Evolutionary conservation across 208 protist species (phyloP).

Genomic region (Trypanosoma conorhini): DNA sequence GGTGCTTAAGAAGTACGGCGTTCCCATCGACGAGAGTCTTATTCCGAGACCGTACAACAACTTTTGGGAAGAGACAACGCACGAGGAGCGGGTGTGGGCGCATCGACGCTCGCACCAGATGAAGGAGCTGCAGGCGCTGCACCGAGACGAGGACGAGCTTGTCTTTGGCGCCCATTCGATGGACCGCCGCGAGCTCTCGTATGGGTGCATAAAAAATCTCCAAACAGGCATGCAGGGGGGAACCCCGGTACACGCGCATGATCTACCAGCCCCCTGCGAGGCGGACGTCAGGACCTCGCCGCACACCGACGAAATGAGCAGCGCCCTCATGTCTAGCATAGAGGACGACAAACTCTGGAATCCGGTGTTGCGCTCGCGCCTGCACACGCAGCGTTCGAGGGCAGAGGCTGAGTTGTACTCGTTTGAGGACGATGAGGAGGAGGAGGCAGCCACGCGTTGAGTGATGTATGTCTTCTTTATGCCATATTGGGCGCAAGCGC

Average conservation of each 20-base stretch:
- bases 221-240: slow-evolving; percentile 82
- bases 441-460: neutral
- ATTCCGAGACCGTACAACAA: slow-evolving; percentile 90
- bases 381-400: slow-evolving; percentile 56
- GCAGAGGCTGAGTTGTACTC: slow-evolving; percentile 70
- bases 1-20: slow-evolving; percentile 82
- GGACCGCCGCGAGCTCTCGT: slow-evolving; percentile 71
- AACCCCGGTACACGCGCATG: slow-evolving; percentile 78
- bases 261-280: slow-evolving; percentile 76
- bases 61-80: slow-evolving; percentile 91
- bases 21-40: slow-evolving; percentile 68
- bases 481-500: neutral
- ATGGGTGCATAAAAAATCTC: slow-evolving; percentile 66
- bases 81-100: slow-evolving; percentile 89
- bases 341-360: slow-evolving; percentile 93
- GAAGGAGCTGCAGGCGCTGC: slow-evolving; percentile 86
- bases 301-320: slow-evolving; percentile 84
- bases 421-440: slow-evolving; percentile 88
- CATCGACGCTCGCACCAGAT: slow-evolving; percentile 85
- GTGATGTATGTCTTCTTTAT: slow-evolving; percentile 4
- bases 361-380: slow-evolving; percentile 69
- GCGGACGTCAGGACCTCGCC: slow-evolving; percentile 71
- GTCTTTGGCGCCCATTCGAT: slow-evolving; percentile 77
- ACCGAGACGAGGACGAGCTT: slow-evolving; percentile 77
- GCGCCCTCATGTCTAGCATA: slow-evolving; percentile 88